A percentile compares a stretch with the other conserved stretches of the same genome.
phyloP scores from a whole-genome alignment of 75 land plant species.

The Selaginella tamariscina region DNA sequence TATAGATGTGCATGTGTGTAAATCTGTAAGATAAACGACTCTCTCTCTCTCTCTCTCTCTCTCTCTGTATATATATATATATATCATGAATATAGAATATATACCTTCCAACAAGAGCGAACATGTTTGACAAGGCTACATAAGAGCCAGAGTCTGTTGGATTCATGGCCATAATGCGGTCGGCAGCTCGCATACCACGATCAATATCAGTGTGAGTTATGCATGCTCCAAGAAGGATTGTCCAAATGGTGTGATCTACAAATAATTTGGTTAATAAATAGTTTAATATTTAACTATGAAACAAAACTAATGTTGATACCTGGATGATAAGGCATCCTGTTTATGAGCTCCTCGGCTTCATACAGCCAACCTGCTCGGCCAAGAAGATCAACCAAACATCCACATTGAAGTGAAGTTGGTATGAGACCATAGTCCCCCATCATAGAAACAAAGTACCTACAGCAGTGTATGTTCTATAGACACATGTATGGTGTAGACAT shows the following conservation, averaged over 20 bases:
- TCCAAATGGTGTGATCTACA: conserved; percentile 39
- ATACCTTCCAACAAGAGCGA: too few relatives aligned
- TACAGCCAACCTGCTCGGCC: conserved; percentile 40
- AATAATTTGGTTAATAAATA: too few relatives aligned
- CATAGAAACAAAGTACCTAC: conserved; percentile 26
- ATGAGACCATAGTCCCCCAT: conserved; percentile 19
- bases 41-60: too few relatives aligned
- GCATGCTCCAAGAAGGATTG: conserved; percentile 37
- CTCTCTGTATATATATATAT: too few relatives aligned
- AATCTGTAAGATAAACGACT: too few relatives aligned
- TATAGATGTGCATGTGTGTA: too few relatives aligned
- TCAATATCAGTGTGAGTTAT: conserved; percentile 30
- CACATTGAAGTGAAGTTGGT: conserved; percentile 36
- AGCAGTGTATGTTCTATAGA: too few relatives aligned
- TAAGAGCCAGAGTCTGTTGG: conserved; percentile 23
- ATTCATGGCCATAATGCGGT: conserved; percentile 17
- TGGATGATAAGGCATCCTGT: conserved; percentile 37
- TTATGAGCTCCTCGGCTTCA: conserved; percentile 33
- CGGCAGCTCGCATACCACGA: conserved; percentile 31
- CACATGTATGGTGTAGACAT: too few relatives aligned
- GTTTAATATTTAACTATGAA: too few relatives aligned
- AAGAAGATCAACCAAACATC: conserved; percentile 48
- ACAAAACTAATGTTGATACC: too few relatives aligned
- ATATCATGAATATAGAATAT: too few relatives aligned
- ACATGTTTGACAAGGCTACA: conserved; percentile 22